Evolutionary conservation across 176 grass and related monocot genomes (phyloP).

Genomic region (Rhipidocladum racemiflorum): DNA sequence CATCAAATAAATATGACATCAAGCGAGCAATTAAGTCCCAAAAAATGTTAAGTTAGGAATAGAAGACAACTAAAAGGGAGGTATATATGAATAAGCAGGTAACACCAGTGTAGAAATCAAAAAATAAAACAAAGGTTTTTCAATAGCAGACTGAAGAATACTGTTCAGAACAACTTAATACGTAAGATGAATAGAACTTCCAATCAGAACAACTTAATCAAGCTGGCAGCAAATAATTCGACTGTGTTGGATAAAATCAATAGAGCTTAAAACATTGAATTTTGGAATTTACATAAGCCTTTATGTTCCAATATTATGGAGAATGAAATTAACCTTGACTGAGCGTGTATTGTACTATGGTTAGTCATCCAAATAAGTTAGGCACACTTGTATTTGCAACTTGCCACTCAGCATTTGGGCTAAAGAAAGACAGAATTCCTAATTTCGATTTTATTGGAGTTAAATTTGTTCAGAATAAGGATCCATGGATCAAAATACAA

Average conservation of each 20-base stretch:
- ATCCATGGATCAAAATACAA: background rate
- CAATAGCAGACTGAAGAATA: conserved; percentile 24
- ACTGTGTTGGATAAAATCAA: background rate
- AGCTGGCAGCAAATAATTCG: background rate
- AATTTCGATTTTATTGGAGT: background rate
- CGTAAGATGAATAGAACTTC: background rate
- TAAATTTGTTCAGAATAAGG: background rate
- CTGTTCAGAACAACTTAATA: conserved; percentile 12
- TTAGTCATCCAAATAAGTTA: conserved; percentile 5
- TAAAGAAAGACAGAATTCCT: background rate
- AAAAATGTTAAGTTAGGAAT: conserved; percentile 8
- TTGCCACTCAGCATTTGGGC: background rate
- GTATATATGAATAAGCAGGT: background rate
- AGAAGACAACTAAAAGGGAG: background rate
- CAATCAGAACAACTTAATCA: background rate
- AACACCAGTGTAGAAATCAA: background rate
- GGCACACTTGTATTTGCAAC: background rate
- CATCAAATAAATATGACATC: conserved; percentile 14
- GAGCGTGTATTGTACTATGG: background rate
- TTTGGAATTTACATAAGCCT: background rate
- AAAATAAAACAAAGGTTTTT: background rate
- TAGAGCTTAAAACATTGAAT: background rate
- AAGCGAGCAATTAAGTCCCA: background rate
- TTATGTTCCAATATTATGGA: background rate
- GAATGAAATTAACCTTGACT: background rate